Evolutionary conservation across 1,284 basidiomycete genomes (phyloP), one percentile per base, ranked within the genome.

Genomic region (Sporisorium iseilematis-ciliati): DNA sequence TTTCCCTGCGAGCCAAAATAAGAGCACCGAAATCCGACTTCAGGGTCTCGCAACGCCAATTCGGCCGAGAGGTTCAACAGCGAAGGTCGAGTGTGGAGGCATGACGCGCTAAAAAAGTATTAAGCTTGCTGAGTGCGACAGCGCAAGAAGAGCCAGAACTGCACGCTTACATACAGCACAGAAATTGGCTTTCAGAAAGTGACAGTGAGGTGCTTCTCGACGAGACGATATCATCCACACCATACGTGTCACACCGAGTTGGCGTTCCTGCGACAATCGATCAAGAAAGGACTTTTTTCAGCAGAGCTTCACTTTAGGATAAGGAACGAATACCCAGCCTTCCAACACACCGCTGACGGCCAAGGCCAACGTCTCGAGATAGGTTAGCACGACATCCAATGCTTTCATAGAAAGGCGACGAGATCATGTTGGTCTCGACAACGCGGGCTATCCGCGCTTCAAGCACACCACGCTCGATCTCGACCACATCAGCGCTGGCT

Each of bases 161-260:
- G 58, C 68, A 71, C 50, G 68, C 68, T 71, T 71, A 71, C 68
- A 52, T 71, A 65, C 56, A 29, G 49, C 31, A 38, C 4, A 23
- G 31, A 14, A 21, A 29, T n/a, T 29, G 26, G 26, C 10, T 11
- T 29, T 26, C 45, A 31, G 45, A 26, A 14, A 29, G 45, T 48
- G 23, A 48, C 18, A 21, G 49, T 18, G 20, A 23, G 49, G 29
- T 21, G 49, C 49, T 33, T 50, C 11, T 29, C 49, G n/a, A 33
- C 33, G 33, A 48, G 18, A 35, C 33, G 20, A 23, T 50, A 23
- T 33, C 48, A 7, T 35, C 11, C 49, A 16, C 23, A 51, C 23
- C 49, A 49, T 12, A 38, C 46, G 2, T 20, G 12, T 14, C 16
- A 31, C 26, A 12, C 20, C 26, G 16, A 31, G 16, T n/a, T n/a